Evolutionary conservation across 2,329 filamentous ascomycete genomes (phyloP).

Genomic region (Claviceps arundinis): DNA sequence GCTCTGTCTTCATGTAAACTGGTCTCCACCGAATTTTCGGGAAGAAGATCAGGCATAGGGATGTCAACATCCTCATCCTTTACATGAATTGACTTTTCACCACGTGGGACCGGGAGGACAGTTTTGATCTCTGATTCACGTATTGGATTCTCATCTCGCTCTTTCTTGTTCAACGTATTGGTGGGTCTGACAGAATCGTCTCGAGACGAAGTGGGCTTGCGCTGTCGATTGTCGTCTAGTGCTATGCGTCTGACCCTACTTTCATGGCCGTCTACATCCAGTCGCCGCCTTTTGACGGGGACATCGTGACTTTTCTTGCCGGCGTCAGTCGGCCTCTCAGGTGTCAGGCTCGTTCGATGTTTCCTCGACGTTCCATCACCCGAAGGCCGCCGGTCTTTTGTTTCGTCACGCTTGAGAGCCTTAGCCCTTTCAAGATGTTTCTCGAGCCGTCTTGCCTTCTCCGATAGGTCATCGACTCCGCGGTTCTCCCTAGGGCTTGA

Average conservation of each 20-base stretch:
- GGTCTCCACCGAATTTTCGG: conserved; percentile 15
- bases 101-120: conserved; percentile 23
- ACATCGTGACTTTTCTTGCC: conserved; percentile 41
- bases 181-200: conserved; percentile 23
- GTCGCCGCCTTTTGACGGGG: conserved; percentile 41
- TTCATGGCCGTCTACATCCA: conserved; percentile 41
- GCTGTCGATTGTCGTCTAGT: conserved; percentile 33
- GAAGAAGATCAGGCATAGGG: conserved; percentile 39
- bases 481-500: conserved; percentile 38
- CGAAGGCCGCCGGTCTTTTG: conserved; percentile 35
- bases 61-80: conserved; percentile 44
- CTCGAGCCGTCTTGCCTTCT: conserved; percentile 36
- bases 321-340: conserved; percentile 35
- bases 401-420: conserved; percentile 47
- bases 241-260: conserved; percentile 29
- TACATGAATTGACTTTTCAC: conserved; percentile 39
- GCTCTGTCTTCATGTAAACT: conserved; percentile 2
- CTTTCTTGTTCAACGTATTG: conserved; percentile 21
- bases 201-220: conserved; percentile 28
- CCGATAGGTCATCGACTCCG: conserved; percentile 33
- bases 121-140: conserved; percentile 24
- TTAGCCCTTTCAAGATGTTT: conserved; percentile 48
- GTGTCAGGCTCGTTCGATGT: conserved; percentile 45
- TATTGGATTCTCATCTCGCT: conserved; percentile 27
- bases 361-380: conserved; percentile 43